Conservation (phyloP, 1,139 yeast genomes). For the Magnusiomyces clavatus region DNA sequence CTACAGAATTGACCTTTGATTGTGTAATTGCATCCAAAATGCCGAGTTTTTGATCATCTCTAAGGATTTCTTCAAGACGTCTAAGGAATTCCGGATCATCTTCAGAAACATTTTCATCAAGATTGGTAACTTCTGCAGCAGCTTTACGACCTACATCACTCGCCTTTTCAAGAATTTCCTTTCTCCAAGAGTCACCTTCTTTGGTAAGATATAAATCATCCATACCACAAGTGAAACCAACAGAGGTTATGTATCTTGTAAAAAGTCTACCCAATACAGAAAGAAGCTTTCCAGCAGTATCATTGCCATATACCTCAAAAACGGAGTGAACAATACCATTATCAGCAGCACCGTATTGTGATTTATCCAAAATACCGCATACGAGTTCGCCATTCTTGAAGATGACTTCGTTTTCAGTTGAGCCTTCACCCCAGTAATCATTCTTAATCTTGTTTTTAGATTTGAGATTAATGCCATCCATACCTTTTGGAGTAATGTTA, state of each 20-base stretch:
- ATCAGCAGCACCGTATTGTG: conserved; percentile 97
- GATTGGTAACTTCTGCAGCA: conserved; percentile 89
- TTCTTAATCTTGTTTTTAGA: conserved; percentile 86
- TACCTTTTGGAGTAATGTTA: conserved; percentile 76
- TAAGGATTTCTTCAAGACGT: conserved; percentile 86
- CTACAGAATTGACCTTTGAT: conserved; percentile 83
- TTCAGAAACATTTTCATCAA: conserved; percentile 47
- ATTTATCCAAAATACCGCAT: conserved; percentile 91
- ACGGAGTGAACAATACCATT: conserved; percentile 95
- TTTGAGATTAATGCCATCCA: conserved; percentile 82
- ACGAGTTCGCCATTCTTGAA: conserved; percentile 81
- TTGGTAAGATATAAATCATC: conserved; percentile 89
- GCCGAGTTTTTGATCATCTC: conserved; percentile 89
- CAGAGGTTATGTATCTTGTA: conserved; percentile 86
- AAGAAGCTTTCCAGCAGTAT: conserved; percentile 79
- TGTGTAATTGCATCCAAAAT: conserved; percentile 94
- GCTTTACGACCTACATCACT: conserved; percentile 82
- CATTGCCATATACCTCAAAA: conserved; percentile 92
- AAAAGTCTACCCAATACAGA: conserved; percentile 90
- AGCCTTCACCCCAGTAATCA: conserved; percentile 88
- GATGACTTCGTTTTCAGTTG: conserved; percentile 77
- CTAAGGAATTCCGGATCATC: conserved; percentile 72
- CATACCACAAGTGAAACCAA: conserved; percentile 99
- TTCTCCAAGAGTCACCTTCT: conserved; percentile 88
- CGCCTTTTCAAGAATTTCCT: conserved; percentile 67